Percentiles rank a stretch among this genome's conserved stretches.
Evolutionary conservation across 306 rosid genomes (phyloP).

Genomic region (Cucumis hystrix): DNA sequence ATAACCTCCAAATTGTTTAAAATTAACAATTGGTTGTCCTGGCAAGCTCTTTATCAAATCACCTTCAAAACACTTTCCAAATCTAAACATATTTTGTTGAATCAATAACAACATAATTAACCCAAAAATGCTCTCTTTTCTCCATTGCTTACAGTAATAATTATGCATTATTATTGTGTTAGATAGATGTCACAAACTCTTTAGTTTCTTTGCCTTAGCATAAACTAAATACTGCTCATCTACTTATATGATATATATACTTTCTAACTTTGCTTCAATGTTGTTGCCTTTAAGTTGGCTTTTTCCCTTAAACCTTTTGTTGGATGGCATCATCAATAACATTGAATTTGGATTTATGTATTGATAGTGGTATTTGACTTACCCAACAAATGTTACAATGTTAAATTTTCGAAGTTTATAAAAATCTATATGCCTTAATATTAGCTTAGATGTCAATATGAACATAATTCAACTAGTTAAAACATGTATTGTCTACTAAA

Average conservation of each 20-base stretch:
- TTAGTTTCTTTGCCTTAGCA: background rate
- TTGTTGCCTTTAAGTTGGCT: background rate
- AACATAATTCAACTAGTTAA: too few species aligned
- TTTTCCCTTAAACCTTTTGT: background rate
- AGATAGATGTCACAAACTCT: background rate
- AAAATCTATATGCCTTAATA: too few species aligned
- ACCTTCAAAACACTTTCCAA: background rate
- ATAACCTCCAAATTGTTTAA: slow-evolving; percentile 31
- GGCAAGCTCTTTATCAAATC: slow-evolving; percentile 8
- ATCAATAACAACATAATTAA: background rate
- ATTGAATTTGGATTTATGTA: background rate
- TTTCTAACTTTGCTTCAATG: background rate
- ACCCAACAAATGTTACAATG: too few species aligned
- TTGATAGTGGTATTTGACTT: too few species aligned
- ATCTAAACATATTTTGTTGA: background rate
- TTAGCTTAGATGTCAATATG: too few species aligned
- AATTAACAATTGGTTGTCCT: slow-evolving; percentile 28
- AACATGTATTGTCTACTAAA: too few species aligned
- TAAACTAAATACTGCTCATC: background rate
- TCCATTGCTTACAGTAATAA: background rate
- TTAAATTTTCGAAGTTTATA: too few species aligned
- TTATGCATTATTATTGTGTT: background rate
- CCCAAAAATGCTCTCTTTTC: background rate
- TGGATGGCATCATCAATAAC: background rate
- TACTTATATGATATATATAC: background rate